Base-by-base conservation (phyloP, 192 early-diverging fungal genomes). In the Linnemannia elongata region DNA sequence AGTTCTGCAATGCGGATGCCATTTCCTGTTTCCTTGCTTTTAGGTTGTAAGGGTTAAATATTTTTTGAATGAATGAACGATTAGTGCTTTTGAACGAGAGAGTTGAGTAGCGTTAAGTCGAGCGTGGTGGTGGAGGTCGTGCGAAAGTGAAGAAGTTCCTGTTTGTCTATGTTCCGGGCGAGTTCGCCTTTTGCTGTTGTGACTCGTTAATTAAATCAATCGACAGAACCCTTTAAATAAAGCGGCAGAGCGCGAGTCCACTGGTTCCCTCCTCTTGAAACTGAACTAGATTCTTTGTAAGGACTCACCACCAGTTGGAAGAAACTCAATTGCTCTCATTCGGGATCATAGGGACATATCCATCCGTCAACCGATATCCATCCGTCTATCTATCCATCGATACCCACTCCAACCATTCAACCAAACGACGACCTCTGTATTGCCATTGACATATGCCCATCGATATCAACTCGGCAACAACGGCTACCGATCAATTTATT, bases 201-300 rank as follows among this genome's bases (percentile, higher is more conserved):
- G 60, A 66, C 60, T 30, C 3, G 12, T 57, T 27, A 57, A 57
- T 57, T 66, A 52, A 49, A 30, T 63, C 69, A 42, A 13, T 8
- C 39, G 3, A 13, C 3, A 6, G 0, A 15, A 52, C 18, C 41
- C 39, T 38, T 44, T 49, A 74, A 74, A 52, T 44, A 74, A 15
- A 27, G n/a, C 41, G 1, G 4, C 30, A 18, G 22, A 12, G 73
- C 10, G 15, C 9, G 35, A 68, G 60, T 24, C 57, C 47, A 6
- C 30, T 22, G 30, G 38, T 57, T 87, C 81, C 84, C 85, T 87
- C 80, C 85, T 81, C 80, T 87, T 87, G 79, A 77, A 81, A 78
- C 71, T 76, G 47, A 70, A 76, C 63, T 71, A 63, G 81, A 75
- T 85, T 80, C 74, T 81, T 52, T 86, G 85, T 87, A 87, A 87